phyloP scores from a whole-genome alignment of 192 early-diverging fungal genomes.

The Mortierella claussenii region DNA sequence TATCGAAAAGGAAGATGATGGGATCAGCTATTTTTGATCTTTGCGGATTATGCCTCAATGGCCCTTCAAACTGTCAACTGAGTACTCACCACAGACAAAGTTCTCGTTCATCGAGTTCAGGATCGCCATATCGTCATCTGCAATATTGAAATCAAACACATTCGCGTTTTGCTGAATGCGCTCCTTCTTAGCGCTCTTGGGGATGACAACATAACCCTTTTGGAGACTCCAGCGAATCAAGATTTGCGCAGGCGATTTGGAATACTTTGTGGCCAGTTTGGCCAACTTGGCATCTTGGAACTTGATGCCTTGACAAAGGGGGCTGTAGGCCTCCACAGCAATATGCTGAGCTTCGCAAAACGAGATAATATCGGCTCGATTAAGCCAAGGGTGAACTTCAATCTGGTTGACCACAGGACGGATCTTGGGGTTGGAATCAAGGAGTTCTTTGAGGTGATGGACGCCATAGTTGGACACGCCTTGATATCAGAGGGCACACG shows the following conservation, averaged over 20 bases:
- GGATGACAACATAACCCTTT: conserved; percentile 63
- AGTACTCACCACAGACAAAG: conserved; percentile 52
- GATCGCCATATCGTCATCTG: conserved; percentile 62
- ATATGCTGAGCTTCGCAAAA: conserved; percentile 61
- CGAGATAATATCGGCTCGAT: conserved; percentile 52
- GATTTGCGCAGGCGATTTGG: conserved; percentile 66
- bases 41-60: too few relatives aligned
- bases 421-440: conserved; percentile 44
- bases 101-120: conserved; percentile 66
- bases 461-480: conserved; percentile 69
- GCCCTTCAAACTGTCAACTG: too few relatives aligned
- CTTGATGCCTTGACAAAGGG: conserved; percentile 56
- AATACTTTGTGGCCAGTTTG: conserved; percentile 59
- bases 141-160: conserved; percentile 67
- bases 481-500: too few relatives aligned
- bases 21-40: too few relatives aligned
- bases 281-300: conserved; percentile 58
- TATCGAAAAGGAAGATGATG: conserved; percentile 5
- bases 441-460: conserved; percentile 62
- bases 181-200: conserved; percentile 61
- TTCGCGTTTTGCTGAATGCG: conserved; percentile 69
- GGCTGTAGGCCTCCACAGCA: conserved; percentile 65
- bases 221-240: conserved; percentile 71
- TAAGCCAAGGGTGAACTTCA: conserved; percentile 65
- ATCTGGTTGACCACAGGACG: conserved; percentile 67